Evolutionary conservation across 2,329 filamentous ascomycete genomes (phyloP).

Genomic region (Aspergillus puulaauensis): DNA sequence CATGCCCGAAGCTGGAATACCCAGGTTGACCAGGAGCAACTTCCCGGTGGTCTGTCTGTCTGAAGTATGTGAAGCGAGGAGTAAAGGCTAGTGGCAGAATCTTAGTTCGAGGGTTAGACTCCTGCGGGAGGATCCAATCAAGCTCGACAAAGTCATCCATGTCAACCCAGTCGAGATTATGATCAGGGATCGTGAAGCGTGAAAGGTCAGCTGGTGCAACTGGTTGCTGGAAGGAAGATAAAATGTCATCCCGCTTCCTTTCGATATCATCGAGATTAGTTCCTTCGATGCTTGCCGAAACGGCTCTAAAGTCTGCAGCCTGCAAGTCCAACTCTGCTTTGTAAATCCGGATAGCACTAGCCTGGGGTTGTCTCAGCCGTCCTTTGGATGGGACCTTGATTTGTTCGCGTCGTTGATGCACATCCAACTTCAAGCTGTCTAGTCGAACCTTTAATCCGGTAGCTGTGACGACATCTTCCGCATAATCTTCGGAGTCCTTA

Average conservation of each 20-base stretch:
- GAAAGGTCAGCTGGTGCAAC: conserved; percentile 64
- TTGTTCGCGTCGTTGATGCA: conserved; percentile 91
- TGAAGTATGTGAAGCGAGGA: conserved; percentile 95
- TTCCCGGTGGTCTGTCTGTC: conserved; percentile 88
- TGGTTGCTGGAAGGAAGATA: conserved; percentile 56
- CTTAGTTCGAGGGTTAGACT: conserved; percentile 87
- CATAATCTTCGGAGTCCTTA: conserved; percentile 87
- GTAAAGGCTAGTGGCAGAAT: conserved; percentile 90
- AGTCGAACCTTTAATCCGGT: conserved; percentile 96
- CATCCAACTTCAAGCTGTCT: conserved; percentile 94
- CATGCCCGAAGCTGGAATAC: conserved; percentile 86
- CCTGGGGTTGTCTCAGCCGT: conserved; percentile 73
- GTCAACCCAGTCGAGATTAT: conserved; percentile 95
- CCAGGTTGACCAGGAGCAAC: conserved; percentile 72
- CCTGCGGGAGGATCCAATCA: conserved; percentile 90
- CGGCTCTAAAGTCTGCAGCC: conserved; percentile 85
- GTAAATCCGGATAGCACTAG: conserved; percentile 93
- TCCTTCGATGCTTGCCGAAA: conserved; percentile 84
- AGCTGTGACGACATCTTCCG: conserved; percentile 75
- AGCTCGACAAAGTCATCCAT: conserved; percentile 99
- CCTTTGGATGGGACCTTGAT: conserved; percentile 80
- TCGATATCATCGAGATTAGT: conserved; percentile 76
- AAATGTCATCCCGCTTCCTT: conserved; percentile 55
- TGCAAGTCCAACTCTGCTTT: conserved; percentile 90
- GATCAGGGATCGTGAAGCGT: conserved; percentile 90